phyloP scores from a whole-genome alignment of 2,329 filamentous ascomycete genomes.

The Penicillium brevicompactum region DNA sequence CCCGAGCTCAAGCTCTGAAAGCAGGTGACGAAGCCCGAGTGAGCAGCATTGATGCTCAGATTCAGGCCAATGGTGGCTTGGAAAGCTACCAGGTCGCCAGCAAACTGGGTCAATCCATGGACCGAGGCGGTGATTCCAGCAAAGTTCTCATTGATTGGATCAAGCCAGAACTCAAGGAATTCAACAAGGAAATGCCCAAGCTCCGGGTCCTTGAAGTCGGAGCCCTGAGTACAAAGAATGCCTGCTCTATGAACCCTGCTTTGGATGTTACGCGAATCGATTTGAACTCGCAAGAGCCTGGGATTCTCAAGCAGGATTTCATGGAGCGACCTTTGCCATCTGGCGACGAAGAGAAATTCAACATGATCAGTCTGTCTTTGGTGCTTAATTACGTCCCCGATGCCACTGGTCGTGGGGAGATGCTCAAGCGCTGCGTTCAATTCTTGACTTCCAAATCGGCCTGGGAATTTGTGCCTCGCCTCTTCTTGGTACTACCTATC shows the following conservation, averaged over 20 bases:
- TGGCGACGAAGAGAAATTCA: slow-evolving; percentile 66
- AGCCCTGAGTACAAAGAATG: slow-evolving; percentile 80
- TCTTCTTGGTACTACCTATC: slow-evolving; percentile 88
- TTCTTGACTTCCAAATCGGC: slow-evolving; percentile 59
- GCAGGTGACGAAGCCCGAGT: slow-evolving; percentile 47
- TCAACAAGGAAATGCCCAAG: slow-evolving; percentile 27
- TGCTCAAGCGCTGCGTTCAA: slow-evolving; percentile 74
- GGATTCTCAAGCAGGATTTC: slow-evolving; percentile 86
- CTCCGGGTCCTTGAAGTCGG: slow-evolving; percentile 84
- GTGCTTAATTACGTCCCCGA: slow-evolving; percentile 94
- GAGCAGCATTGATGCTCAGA: slow-evolving; percentile 49
- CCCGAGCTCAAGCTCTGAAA: slow-evolving; percentile 53
- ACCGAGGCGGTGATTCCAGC: slow-evolving; percentile 66
- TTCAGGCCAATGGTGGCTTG: slow-evolving; percentile 60
- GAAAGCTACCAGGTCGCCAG: slow-evolving; percentile 64
- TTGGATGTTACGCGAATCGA: slow-evolving; percentile 85
- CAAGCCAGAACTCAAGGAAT: slow-evolving; percentile 27
- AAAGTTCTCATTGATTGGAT: slow-evolving; percentile 63
- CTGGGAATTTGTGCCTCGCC: slow-evolving; percentile 47
- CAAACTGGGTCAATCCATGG: slow-evolving; percentile 61
- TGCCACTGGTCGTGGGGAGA: slow-evolving; percentile 72
- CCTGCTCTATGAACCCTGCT: slow-evolving; percentile 70
- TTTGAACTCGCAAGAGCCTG: slow-evolving; percentile 77
- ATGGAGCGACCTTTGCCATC: slow-evolving; percentile 79
- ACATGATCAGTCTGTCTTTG: slow-evolving; percentile 87